phyloP scores from a whole-genome alignment of 2,329 filamentous ascomycete species.

The Pestalotiopsis sp. region DNA sequence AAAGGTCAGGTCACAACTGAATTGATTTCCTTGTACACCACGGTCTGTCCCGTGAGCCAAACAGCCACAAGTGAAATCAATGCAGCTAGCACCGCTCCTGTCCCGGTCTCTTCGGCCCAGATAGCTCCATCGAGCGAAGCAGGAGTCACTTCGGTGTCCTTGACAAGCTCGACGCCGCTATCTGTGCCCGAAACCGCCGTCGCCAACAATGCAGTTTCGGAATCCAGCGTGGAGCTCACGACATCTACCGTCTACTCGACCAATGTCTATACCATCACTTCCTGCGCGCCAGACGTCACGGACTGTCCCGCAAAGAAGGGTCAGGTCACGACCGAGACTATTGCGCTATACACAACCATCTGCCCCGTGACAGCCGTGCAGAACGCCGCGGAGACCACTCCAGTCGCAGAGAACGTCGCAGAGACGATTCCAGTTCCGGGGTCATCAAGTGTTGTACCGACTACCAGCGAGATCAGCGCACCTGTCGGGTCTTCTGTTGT shows the following conservation, averaged over 20 bases:
- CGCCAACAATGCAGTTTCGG: background rate
- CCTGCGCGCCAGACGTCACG: slow-evolving; percentile 21
- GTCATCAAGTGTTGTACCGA: slow-evolving; percentile 4
- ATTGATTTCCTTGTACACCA: background rate
- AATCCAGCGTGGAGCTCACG: slow-evolving; percentile 20
- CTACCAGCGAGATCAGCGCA: slow-evolving; percentile 8
- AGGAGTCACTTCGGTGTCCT: background rate
- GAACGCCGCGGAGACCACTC: background rate
- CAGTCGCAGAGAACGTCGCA: background rate
- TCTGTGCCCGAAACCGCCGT: background rate
- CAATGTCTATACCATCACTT: slow-evolving; percentile 28
- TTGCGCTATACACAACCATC: slow-evolving; percentile 29
- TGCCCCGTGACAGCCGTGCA: slow-evolving; percentile 27
- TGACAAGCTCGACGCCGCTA: background rate
- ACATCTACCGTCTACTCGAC: slow-evolving; percentile 30
- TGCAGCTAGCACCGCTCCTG: background rate
- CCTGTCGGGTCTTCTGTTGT: background rate
- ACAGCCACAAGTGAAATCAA: background rate
- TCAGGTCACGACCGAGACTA: slow-evolving; percentile 24
- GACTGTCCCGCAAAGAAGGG: slow-evolving; percentile 20
- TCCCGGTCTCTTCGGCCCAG: background rate
- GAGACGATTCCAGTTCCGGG: slow-evolving; percentile 8
- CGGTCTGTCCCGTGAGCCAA: background rate
- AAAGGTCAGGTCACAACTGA: slow-evolving; percentile 9
- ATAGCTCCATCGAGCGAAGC: background rate